Conservation (phyloP, 192 early-diverging fungal species). For the Umbelopsis isabellina region DNA sequence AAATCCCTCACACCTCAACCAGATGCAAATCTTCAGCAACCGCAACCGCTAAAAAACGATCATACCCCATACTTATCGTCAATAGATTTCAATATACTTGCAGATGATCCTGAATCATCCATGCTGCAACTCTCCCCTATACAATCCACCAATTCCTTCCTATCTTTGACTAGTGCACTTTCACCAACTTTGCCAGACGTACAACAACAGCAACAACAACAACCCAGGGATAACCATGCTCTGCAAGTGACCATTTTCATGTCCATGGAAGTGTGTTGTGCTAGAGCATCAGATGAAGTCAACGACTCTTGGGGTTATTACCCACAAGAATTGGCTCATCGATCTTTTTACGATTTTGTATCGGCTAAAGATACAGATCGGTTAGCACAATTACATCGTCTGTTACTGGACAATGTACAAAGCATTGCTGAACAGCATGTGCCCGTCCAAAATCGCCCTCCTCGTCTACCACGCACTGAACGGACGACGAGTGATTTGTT, state of each 20-base stretch:
- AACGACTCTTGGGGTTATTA: slow-evolving; percentile 56
- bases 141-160: slow-evolving; percentile 1
- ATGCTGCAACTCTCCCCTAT: slow-evolving; percentile 9
- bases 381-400: slow-evolving; percentile 39
- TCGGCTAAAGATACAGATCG: slow-evolving; percentile 47
- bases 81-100: slow-evolving; percentile 18
- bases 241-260: slow-evolving; percentile 43
- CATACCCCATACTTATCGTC: slow-evolving; percentile 18
- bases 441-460: slow-evolving; percentile 8
- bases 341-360: slow-evolving; percentile 53
- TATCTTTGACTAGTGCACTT: slow-evolving; percentile 28
- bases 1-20: slow-evolving; percentile 21
- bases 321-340: slow-evolving; percentile 56
- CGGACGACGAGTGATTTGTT: slow-evolving; percentile 37
- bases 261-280: slow-evolving; percentile 56
- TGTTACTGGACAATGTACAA: slow-evolving; percentile 45
- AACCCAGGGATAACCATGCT: slow-evolving; percentile 24
- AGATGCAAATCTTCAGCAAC: background rate
- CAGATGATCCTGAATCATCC: slow-evolving; percentile 4
- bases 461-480: slow-evolving; percentile 23
- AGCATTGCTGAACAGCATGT: slow-evolving; percentile 23
- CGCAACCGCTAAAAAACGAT: slow-evolving; percentile 26
- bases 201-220: background rate
- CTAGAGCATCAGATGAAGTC: slow-evolving; percentile 55
- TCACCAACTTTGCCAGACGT: slow-evolving; percentile 36